Evolutionary conservation across 1,284 basidiomycete genomes (phyloP).

Genomic region (Pholiota adiposa): DNA sequence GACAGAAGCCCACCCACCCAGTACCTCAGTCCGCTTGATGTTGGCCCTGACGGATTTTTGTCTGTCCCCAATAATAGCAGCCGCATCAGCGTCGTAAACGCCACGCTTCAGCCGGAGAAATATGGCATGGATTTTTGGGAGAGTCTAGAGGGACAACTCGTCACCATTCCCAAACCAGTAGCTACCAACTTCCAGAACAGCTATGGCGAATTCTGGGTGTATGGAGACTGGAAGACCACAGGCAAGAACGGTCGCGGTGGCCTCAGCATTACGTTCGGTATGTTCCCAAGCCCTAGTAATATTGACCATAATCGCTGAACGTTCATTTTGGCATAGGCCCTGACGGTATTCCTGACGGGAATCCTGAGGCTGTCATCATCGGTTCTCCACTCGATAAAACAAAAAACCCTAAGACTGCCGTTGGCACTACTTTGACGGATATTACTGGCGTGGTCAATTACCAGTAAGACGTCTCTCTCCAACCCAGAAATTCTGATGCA

Average conservation of each 20-base stretch:
- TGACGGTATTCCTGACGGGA: conserved; percentile 55
- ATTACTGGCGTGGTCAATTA: conserved; percentile 63
- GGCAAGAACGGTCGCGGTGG: conserved; percentile 64
- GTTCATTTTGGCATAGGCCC: conserved; percentile 34
- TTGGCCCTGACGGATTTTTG: conserved; percentile 57
- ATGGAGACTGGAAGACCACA: conserved; percentile 60
- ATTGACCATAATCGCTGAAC: conserved; percentile 7
- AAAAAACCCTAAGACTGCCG: conserved; percentile 50
- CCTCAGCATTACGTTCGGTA: conserved; percentile 55
- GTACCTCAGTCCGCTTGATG: conserved; percentile 52
- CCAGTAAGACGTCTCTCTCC: conserved; percentile 39
- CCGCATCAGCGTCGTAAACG: conserved; percentile 48
- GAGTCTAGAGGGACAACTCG: conserved; percentile 63
- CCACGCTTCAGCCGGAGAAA: conserved; percentile 50
- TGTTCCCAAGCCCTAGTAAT: conserved; percentile 2
- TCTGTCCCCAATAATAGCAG: conserved; percentile 60
- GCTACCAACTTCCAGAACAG: conserved; percentile 55
- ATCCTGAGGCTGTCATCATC: conserved; percentile 59
- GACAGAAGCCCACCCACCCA: conserved; percentile 60
- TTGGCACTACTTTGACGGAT: conserved; percentile 52
- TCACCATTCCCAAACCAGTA: conserved; percentile 55
- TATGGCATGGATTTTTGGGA: conserved; percentile 71
- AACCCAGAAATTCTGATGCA: background rate
- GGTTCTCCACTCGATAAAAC: conserved; percentile 61
- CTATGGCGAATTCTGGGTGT: conserved; percentile 64